Evolutionary conservation across 305 asterid genomes (phyloP).

Genomic region (Fraxinus sp.): DNA sequence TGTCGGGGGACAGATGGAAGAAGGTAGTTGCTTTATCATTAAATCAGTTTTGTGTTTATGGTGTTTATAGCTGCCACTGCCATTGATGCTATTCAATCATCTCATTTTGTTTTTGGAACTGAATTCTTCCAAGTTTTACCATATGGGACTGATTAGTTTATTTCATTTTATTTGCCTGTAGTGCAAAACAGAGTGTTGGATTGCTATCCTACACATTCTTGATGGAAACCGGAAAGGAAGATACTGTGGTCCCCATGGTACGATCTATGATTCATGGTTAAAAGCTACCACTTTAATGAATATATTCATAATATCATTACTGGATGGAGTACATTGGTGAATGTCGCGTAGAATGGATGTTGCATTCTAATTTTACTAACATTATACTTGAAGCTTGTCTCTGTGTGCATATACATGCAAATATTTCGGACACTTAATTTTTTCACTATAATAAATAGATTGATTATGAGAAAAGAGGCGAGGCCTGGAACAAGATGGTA

Average conservation of each 20-base stretch:
- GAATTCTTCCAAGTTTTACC: background rate
- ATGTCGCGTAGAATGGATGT: background rate
- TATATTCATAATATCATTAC: background rate
- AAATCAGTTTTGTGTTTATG: background rate
- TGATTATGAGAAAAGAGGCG: conserved; percentile 54
- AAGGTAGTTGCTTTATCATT: conserved; percentile 34
- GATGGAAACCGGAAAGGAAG: conserved; percentile 66
- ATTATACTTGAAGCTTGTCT: background rate
- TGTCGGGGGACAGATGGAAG: conserved; percentile 44
- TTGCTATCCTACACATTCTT: conserved; percentile 65
- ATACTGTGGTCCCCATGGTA: conserved; percentile 82
- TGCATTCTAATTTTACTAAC: background rate
- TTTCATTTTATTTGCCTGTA: conserved; percentile 25
- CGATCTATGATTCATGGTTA: background rate
- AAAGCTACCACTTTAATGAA: background rate
- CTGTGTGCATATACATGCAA: background rate
- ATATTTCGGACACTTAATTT: conserved; percentile 15
- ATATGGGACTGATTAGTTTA: background rate
- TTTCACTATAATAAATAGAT: conserved; percentile 37
- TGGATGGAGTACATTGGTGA: background rate
- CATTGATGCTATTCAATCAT: background rate
- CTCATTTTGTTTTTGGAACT: background rate
- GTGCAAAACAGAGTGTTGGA: conserved; percentile 68
- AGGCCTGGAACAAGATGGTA: conserved; percentile 44
- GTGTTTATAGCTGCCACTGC: background rate